Base-by-base conservation (phyloP, 768 basidiomycete genomes). In the Mrakia gelida region DNA sequence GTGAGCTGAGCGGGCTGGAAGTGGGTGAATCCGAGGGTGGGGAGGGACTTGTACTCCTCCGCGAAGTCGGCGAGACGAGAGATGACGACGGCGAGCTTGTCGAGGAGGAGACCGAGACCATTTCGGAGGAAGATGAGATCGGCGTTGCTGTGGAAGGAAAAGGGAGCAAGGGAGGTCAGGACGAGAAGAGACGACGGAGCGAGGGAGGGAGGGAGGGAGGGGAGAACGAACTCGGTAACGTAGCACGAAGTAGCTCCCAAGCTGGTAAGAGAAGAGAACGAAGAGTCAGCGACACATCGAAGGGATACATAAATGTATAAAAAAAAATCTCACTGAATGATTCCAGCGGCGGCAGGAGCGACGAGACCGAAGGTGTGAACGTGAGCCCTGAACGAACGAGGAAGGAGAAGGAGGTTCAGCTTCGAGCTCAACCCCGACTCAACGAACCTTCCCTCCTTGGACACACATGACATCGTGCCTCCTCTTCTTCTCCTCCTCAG, bases 1-100 rank as follows among this genome's bases (percentile, higher is more conserved):
- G 96, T 98, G 78, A 98, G 87, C 86, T 99, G 97, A 10, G 97
- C 97, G 5, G 97, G 95, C 85, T 99, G 97, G 87, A 95, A 99
- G 84, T 99, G 97, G 7, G 97, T 99, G 86, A 96, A 99, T 1
- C 97, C 97, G 45, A 99, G 88, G 0, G 95, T 94, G 0, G 97
- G 95, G 56, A 98, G 89, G 78, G 90, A 92, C 67, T 90, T 90
- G 84, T 98, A 91, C 82, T 95, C 88, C 56, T 88, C 87, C 10
- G 97, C 95, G 80, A 98, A 99, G 2, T 85, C 82, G 32, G 95
- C 88, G 59, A 99, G 89, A 49, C 96, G 91, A 62, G 92, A 92
- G 82, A 99, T 95, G 74, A 99, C 89, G 38, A 92, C 87, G 0
- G 91, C 91, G n/a, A 99, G 89, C 77, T 96, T 95, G 76, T 89